Evolutionary conservation across 768 basidiomycete genomes (phyloP), one percentile per base, ranked within the genome.

Genomic region (Imleria badia): DNA sequence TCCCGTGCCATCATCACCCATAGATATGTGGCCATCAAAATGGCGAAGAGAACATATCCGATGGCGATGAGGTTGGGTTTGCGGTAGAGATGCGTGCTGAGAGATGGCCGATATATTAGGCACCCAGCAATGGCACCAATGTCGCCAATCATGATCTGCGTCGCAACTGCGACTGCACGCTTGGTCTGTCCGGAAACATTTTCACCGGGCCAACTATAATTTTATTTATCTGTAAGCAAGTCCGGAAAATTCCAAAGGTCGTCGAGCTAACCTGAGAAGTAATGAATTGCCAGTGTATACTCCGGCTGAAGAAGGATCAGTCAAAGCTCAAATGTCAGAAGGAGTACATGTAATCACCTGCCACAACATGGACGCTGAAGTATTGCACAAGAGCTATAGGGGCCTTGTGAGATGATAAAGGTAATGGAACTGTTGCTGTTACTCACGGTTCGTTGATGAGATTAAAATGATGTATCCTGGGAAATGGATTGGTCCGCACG

Each of bases 131-230:
- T 79, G 17, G 84, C 82, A 3, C 82, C 85, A 34, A 82, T 70
- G 56, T 86, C 81, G 13, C 83, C 83, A 12, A 86, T 77, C 10
- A 80, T 81, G 45, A 87, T 85, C 62, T 86, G 85, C 76, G 82
- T 78, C 2, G 81, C 85, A 5, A 83, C 76, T 2, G 81, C 81
- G 3, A 83, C 75, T 0, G 85, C 83, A 13, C 85, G 78, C 64
- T 86, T 85, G 5, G 84, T 86, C 60, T 86, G 84, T 12, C 79
- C 81, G 13, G 83, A 83, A n/a, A 87, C 82, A 57, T 86, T 86
- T 66, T 86, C 84, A 17, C 79, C 75, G 1, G 83, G 82, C 81
- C 85, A 85, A 50, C 78, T 66, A 14, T 19, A 4, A 23, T 9
- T n/a, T n/a, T n/a, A n/a, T 29, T 44, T 7, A 50, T 17, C 4